Base-by-base conservation (phyloP, 2,329 filamentous ascomycete species). In the Sclerotinia spermophila region DNA sequence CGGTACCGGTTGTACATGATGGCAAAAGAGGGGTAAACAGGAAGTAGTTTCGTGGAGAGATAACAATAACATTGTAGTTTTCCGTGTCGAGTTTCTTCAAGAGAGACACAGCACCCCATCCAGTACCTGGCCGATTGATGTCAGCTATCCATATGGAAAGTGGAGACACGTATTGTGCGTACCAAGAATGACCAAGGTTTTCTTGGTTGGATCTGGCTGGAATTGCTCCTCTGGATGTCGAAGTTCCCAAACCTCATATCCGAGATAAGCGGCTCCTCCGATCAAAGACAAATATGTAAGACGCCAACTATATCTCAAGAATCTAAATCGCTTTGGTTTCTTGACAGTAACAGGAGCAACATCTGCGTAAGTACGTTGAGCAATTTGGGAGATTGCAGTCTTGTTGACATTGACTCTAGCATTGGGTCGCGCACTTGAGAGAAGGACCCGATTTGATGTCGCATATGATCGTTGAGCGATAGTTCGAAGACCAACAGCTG, bases 11-110 rank as follows among this genome's bases (percentile, higher is more conserved):
- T 67, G 96, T 98, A 84, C 96, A 99, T 80, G 95, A 98, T 75
- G 96, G 96, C 73, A 99, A 89, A 72, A 99, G 89, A 72, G 96
- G 96, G 42, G 96, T 99, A 87, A 99, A 99, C 77, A 99, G 91
- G 90, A 99, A 99, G 88, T 97, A 99, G 85, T 99, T 99, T 81
- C 96, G 93, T 69, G 96, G 96, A 65, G 96, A 98, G 81, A 99
- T 93, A 81, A 99, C 94, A 80, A 98, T 83, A 82, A 98, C 95
- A 82, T 99, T 98, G 89, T 98, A 99, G 87, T 98, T 97, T 82
- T 97, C 92, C 73, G 95, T 97, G 80, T 99, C 94, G 82, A 99
- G 92, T 81, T 97, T 97, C 89, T 99, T 99, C 76, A 99, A 89
- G 73, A 99, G 90, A 72, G 95, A 96, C 79, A 99, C 93, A 58